Conservation (phyloP, 2,329 filamentous ascomycete genomes). For the Phoma sp. region DNA sequence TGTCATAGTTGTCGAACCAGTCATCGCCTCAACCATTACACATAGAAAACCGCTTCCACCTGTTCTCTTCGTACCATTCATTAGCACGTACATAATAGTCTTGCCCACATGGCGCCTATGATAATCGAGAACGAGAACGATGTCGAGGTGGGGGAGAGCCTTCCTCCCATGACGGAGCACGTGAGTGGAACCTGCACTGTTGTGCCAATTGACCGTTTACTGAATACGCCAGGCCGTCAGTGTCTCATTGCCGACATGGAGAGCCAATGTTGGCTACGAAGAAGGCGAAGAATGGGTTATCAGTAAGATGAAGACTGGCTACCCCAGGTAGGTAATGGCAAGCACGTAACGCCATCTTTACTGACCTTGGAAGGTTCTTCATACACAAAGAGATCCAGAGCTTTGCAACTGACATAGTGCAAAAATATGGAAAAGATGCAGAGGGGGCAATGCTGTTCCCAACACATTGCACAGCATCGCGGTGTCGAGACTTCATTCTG, state of each 20-base stretch:
- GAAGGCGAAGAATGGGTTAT: conserved; percentile 90
- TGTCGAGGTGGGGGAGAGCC: conserved; percentile 47
- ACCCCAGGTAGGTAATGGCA: conserved; percentile 69
- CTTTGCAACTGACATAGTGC: conserved; percentile 72
- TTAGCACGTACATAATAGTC: conserved; percentile 3
- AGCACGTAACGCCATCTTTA: neutral
- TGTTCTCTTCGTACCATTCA: conserved; percentile 6
- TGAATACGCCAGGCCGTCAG: conserved; percentile 76
- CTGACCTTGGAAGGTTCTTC: conserved; percentile 71
- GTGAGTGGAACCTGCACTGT: conserved; percentile 37
- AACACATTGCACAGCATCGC: conserved; percentile 68
- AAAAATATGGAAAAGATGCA: conserved; percentile 65
- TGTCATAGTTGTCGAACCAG: conserved; percentile 10
- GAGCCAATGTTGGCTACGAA: conserved; percentile 88
- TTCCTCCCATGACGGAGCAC: conserved; percentile 49
- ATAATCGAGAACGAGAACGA: conserved; percentile 36
- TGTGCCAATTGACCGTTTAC: conserved; percentile 4
- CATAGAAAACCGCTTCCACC: conserved; percentile 2
- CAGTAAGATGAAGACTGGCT: conserved; percentile 83
- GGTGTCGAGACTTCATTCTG: conserved; percentile 76
- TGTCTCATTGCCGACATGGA: conserved; percentile 94
- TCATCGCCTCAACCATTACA: conserved; percentile 13
- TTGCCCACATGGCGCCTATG: conserved; percentile 33
- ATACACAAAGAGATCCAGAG: conserved; percentile 82
- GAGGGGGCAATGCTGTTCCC: conserved; percentile 85